These are phyloP conservation scores for Chaetomium strumarium DNA, from an alignment of 2,329 filamentous ascomycete species.

Conservation along the genomic window DNA sequence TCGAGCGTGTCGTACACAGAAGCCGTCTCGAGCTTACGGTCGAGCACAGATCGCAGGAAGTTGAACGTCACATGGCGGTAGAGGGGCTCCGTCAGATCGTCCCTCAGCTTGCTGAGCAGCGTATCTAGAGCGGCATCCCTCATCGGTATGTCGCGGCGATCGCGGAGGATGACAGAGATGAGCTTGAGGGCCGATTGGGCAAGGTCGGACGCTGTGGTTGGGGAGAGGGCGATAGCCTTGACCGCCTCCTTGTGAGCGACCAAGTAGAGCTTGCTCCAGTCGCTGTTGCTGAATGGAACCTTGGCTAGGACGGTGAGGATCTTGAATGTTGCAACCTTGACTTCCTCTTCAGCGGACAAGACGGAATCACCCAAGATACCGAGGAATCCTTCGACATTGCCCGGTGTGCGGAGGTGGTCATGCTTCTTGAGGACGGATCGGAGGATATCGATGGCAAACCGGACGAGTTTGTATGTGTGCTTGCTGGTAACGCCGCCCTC, in stretches of 20 bases:
- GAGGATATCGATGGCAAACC: slow-evolving; percentile 83
- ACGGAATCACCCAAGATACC: slow-evolving; percentile 85
- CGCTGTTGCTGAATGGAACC: slow-evolving; percentile 69
- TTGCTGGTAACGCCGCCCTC: slow-evolving; percentile 67
- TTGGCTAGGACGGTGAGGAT: slow-evolving; percentile 81
- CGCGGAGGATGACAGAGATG: slow-evolving; percentile 75
- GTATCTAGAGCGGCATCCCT: slow-evolving; percentile 79
- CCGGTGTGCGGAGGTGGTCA: slow-evolving; percentile 68
- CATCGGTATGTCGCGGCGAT: slow-evolving; percentile 67
- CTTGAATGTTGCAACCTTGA: slow-evolving; percentile 81
- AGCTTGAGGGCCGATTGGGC: slow-evolving; percentile 86
- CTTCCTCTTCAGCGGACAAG: slow-evolving; percentile 79
- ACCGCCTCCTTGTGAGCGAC: slow-evolving; percentile 83
- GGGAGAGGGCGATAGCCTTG: slow-evolving; percentile 69
- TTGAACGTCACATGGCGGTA: slow-evolving; percentile 92
- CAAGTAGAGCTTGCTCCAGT: slow-evolving; percentile 57
- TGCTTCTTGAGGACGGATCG: slow-evolving; percentile 82
- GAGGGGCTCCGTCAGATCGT: slow-evolving; percentile 87
- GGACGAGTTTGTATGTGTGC: slow-evolving; percentile 79
- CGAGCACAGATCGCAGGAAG: slow-evolving; percentile 82
- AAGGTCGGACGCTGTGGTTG: slow-evolving; percentile 74
- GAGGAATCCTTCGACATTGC: slow-evolving; percentile 78
- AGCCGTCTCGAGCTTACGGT: slow-evolving; percentile 77
- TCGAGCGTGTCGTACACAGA: slow-evolving; percentile 89
- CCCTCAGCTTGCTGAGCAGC: slow-evolving; percentile 72